Evolutionary conservation across 2,329 filamentous ascomycete genomes (phyloP).

Genomic region (Hypoxylon sp.): DNA sequence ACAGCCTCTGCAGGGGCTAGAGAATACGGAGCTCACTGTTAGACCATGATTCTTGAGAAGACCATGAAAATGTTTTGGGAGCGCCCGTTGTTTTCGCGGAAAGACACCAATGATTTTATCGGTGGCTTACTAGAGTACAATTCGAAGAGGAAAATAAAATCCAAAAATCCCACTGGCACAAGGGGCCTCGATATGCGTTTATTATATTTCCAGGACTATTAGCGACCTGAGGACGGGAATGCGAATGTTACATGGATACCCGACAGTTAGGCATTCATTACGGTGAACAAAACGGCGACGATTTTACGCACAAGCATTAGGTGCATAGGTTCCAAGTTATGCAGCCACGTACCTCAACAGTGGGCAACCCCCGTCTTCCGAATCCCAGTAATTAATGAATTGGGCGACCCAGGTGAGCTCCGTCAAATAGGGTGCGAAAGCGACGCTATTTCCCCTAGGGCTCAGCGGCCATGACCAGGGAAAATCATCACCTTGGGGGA

Average conservation of each 20-base stretch:
- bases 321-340: not conserved
- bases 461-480: conserved; percentile 29
- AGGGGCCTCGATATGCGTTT: too few relatives aligned
- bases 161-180: not conserved
- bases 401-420: conserved; percentile 21
- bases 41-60: not conserved
- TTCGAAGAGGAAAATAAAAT: not conserved
- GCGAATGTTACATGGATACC: not conserved
- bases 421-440: conserved; percentile 36
- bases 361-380: conserved; percentile 10
- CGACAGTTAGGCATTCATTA: not conserved
- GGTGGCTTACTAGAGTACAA: not conserved
- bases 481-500: conserved; percentile 35
- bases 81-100: not conserved
- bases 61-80: not conserved
- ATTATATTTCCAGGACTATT: too few relatives aligned
- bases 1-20: not conserved
- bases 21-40: not conserved
- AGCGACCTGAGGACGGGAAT: too few relatives aligned
- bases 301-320: not conserved
- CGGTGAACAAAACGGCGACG: conserved; percentile 12
- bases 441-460: conserved; percentile 26
- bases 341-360: conserved; percentile 2
- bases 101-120: not conserved
- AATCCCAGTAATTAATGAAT: conserved; percentile 14